A percentile compares a stretch with the other conserved stretches of the same genome.
Evolutionary conservation across 805 yeast species (phyloP).

Genomic region (Hanseniaspora singularis): DNA sequence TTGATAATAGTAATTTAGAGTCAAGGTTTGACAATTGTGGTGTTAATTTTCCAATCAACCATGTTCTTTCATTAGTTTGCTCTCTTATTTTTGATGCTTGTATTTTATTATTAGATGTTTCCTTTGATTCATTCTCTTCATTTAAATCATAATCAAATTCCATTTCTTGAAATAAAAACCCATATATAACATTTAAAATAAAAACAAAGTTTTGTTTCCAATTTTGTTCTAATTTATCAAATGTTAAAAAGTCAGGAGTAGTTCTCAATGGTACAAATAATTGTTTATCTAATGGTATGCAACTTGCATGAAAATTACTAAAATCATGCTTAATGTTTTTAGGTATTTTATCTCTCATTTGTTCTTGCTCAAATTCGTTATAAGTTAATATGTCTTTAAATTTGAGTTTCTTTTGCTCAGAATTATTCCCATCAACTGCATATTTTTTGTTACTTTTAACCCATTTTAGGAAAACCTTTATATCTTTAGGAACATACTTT

Average conservation of each 20-base stretch:
- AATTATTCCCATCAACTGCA: no score
- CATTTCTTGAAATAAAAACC: constrained; percentile 62
- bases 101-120: neutral
- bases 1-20: constrained; percentile 35
- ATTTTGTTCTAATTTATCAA: neutral
- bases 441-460: constrained; percentile 33
- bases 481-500: constrained; percentile 41
- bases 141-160: constrained; percentile 37
- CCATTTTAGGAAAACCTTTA: constrained; percentile 37
- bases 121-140: constrained; percentile 13
- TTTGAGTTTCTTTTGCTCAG: neutral
- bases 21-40: constrained; percentile 74
- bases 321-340: constrained; percentile 44
- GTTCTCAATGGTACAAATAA: neutral
- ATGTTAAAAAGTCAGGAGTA: neutral
- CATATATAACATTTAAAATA: constrained; percentile 55
- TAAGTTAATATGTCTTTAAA: constrained; percentile 33
- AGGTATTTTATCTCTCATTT: constrained; percentile 55
- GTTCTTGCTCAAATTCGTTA: constrained; percentile 48
- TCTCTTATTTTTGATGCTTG: constrained; percentile 32
- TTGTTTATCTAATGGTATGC: neutral
- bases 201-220: constrained; percentile 30
- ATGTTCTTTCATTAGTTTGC: constrained; percentile 73
- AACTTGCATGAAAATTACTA: constrained; percentile 7
- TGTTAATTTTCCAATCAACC: constrained; percentile 80